Conservation (phyloP, 768 basidiomycete genomes). For the Calocybe gangraenosa region DNA sequence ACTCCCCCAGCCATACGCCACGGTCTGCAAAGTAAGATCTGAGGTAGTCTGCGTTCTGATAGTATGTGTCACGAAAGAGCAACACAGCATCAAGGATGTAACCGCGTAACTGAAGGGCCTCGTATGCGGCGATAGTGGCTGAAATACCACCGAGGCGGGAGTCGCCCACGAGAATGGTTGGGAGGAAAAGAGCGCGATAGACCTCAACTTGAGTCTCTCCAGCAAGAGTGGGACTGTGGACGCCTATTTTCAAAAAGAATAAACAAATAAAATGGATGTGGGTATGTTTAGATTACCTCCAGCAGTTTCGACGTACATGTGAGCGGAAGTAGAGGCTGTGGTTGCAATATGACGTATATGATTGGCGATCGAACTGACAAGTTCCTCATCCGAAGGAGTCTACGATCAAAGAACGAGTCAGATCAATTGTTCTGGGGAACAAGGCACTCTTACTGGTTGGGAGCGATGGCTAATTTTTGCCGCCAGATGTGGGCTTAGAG, state of each 20-base stretch:
- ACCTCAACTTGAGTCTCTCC: slow-evolving; percentile 81
- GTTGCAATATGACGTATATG: slow-evolving; percentile 53
- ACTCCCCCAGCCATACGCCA: slow-evolving; percentile 48
- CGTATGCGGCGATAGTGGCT: slow-evolving; percentile 85
- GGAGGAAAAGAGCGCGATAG: slow-evolving; percentile 84
- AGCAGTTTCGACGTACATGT: slow-evolving; percentile 90
- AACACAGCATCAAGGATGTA: slow-evolving; percentile 84
- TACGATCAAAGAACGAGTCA: neutral
- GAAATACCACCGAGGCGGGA: slow-evolving; percentile 92
- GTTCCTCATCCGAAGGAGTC: slow-evolving; percentile 60
- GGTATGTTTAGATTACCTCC: slow-evolving; percentile 63
- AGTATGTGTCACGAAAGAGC: slow-evolving; percentile 82
- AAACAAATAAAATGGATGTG: neutral
- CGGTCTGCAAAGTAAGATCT: slow-evolving; percentile 73
- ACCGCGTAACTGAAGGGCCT: slow-evolving; percentile 85
- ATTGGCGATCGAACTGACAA: slow-evolving; percentile 59
- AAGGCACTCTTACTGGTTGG: too few relatives aligned
- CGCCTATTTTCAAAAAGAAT: slow-evolving; percentile 49
- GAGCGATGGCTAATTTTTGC: slow-evolving; percentile 41
- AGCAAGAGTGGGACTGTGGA: slow-evolving; percentile 85
- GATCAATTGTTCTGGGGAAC: too few relatives aligned
- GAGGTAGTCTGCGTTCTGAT: slow-evolving; percentile 84
- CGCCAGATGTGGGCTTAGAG: slow-evolving; percentile 92
- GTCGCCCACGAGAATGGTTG: slow-evolving; percentile 84
- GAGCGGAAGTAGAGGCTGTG: slow-evolving; percentile 24